These are phyloP conservation scores for Dryas octopetala DNA, from an alignment of 306 rosid genomes.

Conservation along the genomic window DNA sequence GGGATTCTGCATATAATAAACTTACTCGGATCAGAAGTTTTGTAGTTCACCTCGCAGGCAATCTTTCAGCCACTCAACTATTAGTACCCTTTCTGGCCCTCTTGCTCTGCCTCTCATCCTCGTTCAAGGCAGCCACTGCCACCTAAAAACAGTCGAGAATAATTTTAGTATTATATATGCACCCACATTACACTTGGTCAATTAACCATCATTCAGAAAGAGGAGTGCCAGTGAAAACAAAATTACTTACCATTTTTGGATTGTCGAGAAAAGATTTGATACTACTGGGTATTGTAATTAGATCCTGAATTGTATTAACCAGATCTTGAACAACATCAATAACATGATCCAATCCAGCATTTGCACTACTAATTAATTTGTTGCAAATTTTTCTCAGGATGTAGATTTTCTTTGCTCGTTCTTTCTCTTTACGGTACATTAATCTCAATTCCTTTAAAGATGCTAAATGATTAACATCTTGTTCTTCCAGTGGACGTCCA, in stretches of 20 bases:
- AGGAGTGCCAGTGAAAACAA: not conserved
- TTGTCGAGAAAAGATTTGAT: conserved; percentile 10
- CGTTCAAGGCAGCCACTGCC: conserved; percentile 18
- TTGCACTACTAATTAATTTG: conserved; percentile 10
- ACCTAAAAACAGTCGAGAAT: conserved; percentile 7
- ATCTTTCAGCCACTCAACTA: not conserved
- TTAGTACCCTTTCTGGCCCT: conserved; percentile 10
- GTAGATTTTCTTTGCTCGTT: conserved; percentile 17
- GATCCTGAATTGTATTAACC: conserved; percentile 18
- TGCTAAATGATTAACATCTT: not conserved
- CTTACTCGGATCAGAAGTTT: not conserved
- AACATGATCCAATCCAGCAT: conserved; percentile 9
- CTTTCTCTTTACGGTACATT: conserved; percentile 24
- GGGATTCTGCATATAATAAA: not conserved
- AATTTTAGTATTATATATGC: not conserved
- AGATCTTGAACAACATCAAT: conserved; percentile 19
- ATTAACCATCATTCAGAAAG: not conserved
- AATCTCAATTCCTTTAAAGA: conserved; percentile 23
- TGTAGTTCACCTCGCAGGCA: not conserved
- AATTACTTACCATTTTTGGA: conserved; percentile 20
- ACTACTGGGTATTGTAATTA: conserved; percentile 8
- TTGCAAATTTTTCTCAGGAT: conserved; percentile 12
- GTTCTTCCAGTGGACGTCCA: conserved; percentile 14
- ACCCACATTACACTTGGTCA: not conserved
- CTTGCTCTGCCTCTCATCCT: conserved; percentile 27